These are phyloP conservation scores for Podila clonocystis DNA, from an alignment of 192 early-diverging fungal species.

Conservation along the genomic window DNA sequence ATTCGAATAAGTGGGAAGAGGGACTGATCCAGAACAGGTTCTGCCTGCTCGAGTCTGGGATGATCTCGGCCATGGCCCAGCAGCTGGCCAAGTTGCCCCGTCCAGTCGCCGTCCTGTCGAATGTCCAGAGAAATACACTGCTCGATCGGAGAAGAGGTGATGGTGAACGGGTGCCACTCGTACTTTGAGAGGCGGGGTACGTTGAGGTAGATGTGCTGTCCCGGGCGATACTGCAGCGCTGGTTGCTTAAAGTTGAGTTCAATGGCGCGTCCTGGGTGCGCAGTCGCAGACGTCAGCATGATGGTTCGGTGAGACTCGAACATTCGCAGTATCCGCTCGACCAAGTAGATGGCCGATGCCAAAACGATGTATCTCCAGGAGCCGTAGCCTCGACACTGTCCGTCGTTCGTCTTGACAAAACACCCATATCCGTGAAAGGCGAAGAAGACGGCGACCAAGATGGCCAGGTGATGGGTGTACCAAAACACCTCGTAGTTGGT, in stretches of 20 bases:
- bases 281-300: constrained; percentile 70
- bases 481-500: constrained; percentile 80
- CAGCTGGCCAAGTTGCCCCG: constrained; percentile 25
- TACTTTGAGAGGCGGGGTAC: constrained; percentile 71
- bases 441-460: constrained; percentile 66
- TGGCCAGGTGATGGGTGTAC: constrained; percentile 79
- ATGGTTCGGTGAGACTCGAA: constrained; percentile 60
- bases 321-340: constrained; percentile 71
- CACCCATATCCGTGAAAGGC: constrained; percentile 73
- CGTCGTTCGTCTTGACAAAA: constrained; percentile 60
- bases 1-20: constrained; percentile 67
- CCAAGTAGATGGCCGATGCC: constrained; percentile 62
- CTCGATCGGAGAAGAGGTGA: constrained; percentile 57
- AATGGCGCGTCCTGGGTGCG: constrained; percentile 76
- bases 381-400: constrained; percentile 49
- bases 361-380: constrained; percentile 64
- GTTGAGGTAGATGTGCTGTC: constrained; percentile 81
- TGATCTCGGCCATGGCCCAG: constrained; percentile 45
- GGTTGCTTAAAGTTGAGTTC: constrained; percentile 71
- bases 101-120: constrained; percentile 58
- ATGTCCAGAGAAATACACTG: constrained; percentile 51
- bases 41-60: constrained; percentile 23
- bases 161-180: constrained; percentile 85
- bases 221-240: constrained; percentile 56
- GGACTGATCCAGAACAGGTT: constrained; percentile 35